Evolutionary conservation across 2,329 filamentous ascomycete genomes (phyloP), one percentile per base, ranked within the genome.

Genomic region (Hymenoscyphus fructigenus): DNA sequence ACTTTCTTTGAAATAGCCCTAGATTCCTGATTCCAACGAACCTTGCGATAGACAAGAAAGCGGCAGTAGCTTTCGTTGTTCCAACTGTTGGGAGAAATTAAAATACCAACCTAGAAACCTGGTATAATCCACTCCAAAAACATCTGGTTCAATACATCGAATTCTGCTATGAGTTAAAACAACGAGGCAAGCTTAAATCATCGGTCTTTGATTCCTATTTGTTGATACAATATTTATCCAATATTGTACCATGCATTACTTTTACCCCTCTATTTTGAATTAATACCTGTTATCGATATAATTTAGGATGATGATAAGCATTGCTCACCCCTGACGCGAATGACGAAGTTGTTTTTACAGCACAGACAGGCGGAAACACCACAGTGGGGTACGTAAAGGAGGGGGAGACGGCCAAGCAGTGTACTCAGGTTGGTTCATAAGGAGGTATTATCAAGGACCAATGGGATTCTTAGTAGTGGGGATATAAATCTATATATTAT

Each of bases 331-430:
- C 41, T 50, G 59, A 20, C 10, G 9, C n/a, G 26, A 28, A 60
- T 60, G 59, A 60, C 59, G 59, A 60, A n/a, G 59, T 53, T 60
- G 38, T 29, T 32, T 60, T 60, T 36, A 32, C 59, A 60, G 59
- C 59, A 60, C 59, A 60, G 59, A 60, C 59, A 44, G 41, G 23
- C 41, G 59, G 57, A 59, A 34, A 57, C 55, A 57, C 36, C 36
- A 5, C 32, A 32, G 32, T 32, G 55, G 55, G 47, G 47, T 26
- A 23, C 9, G 23, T n/a, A n/a, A 23, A 53, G 57, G 59, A 60
- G 59, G 59, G 57, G 59, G 28, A 57, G 55, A 28, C 17, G 55
- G 29, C 29, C 55, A 57, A 29, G 55, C 26, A 17, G 34, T 57
- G 26, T n/a, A 6, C 17, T 5, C 44, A n/a, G 6, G 1, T 5